Base-by-base conservation (phyloP, 352 stramenopile genomes). In the Phytopythium chamaehyphon region DNA sequence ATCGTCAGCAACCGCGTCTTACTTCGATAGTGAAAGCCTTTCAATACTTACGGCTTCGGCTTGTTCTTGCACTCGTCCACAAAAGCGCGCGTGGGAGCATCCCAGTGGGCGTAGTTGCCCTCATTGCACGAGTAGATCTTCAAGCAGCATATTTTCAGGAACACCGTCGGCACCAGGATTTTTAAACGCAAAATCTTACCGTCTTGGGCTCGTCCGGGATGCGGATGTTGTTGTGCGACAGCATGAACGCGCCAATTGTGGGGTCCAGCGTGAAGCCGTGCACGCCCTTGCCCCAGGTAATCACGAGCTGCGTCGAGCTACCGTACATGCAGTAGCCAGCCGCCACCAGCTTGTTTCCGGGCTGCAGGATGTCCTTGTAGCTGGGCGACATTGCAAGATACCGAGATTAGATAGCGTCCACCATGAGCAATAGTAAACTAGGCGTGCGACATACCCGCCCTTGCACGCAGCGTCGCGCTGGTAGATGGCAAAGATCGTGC, bases 321-420 rank as follows among this genome's bases (percentile, higher is more conserved):
- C 94, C 96, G 76, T 99, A 99, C 80, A 98, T 97, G 73, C 97
- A 98, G 83, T 99, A 99, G 50, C 96, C 96, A 15, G 96, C 96
- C 36, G 93, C 97, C 39, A 98, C 87, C 15, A 98, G 96, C 54
- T 98, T 86, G 56, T 76, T 93, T 59, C 96, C 96, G 31, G 77
- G 90, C 57, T 96, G 89, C 54, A 99, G 75, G 48, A 98, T 95
- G 70, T 98, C 93, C 59, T 95, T 81, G 49, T 95, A 88, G 18
- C 62, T 84, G 59, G 31, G 11, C 5, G 14, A 48, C 18, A 4
- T 40, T 28, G 9, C 2, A 39, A 40, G 26, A 6, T 36, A 51
- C 14, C 35, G n/a, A 24, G 15, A 54, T 31, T 37, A 54, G 18
- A 39, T n/a, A n/a, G n/a, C n/a, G n/a, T n/a, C n/a, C n/a, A n/a